Evolutionary conservation across 169 alveolate genomes (phyloP).

Genomic region (Cryptosporidium baileyi): DNA sequence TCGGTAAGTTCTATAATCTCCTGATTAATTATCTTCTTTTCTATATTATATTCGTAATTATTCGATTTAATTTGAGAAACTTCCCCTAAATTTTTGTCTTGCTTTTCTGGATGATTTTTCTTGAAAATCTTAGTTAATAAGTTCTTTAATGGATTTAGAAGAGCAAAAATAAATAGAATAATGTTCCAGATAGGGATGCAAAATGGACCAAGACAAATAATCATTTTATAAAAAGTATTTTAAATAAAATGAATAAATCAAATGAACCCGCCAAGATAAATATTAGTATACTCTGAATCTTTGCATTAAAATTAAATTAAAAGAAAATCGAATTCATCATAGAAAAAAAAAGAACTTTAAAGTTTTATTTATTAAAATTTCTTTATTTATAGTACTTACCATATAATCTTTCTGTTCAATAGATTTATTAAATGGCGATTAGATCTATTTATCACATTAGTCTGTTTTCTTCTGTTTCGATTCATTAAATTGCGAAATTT

Average conservation of each 20-base stretch:
- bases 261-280: not conserved
- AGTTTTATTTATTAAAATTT: too few species aligned
- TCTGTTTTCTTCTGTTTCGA: not conserved
- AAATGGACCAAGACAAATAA: conserved; percentile 54
- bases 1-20: conserved; percentile 2
- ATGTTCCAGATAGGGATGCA: conserved; percentile 61
- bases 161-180: not conserved
- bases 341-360: too few species aligned
- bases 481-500: conserved; percentile 13
- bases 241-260: not conserved
- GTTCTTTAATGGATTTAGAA: conserved; percentile 1
- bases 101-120: not conserved
- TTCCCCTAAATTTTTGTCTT: not conserved
- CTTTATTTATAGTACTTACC: too few species aligned
- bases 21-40: not conserved
- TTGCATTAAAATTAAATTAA: too few species aligned
- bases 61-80: not conserved
- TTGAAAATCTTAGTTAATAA: not conserved
- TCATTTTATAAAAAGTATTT: not conserved
- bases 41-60: not conserved
- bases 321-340: too few species aligned
- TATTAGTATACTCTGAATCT: not conserved
- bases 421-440: too few species aligned
- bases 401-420: too few species aligned
- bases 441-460: too few species aligned